Percentiles rank a stretch among this genome's conserved stretches.
Conservation (phyloP, 1,139 yeast genomes). For the Magnusiomyces magnusii region DNA sequence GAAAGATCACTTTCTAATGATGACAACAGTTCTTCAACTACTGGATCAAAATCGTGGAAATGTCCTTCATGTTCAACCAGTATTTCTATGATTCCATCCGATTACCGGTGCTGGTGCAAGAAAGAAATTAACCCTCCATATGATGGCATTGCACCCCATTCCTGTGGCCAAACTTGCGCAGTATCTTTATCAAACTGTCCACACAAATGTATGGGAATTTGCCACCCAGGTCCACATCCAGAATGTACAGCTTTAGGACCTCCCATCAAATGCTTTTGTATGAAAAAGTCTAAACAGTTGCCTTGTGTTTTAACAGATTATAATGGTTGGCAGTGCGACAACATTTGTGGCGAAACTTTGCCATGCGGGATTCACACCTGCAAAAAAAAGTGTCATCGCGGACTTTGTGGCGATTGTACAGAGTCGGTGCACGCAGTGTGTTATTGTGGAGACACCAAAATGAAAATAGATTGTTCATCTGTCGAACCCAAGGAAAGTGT, state of each 20-base stretch:
- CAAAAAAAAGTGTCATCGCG: conserved; percentile 53
- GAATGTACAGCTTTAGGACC: conserved; percentile 76
- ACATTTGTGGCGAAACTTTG: conserved; percentile 47
- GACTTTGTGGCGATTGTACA: conserved; percentile 72
- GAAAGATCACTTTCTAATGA: conserved; percentile 37
- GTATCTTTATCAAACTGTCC: conserved; percentile 47
- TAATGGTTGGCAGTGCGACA: conserved; percentile 63
- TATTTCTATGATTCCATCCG: conserved; percentile 46
- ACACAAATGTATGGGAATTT: conserved; percentile 65
- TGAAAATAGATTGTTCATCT: conserved; percentile 20
- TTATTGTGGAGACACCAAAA: conserved; percentile 59
- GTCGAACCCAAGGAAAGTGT: conserved; percentile 12
- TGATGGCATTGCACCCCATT: conserved; percentile 63
- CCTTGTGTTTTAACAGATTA: conserved; percentile 72
- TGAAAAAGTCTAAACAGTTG: conserved; percentile 54
- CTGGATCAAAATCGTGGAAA: conserved; percentile 51
- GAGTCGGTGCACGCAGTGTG: conserved; percentile 43
- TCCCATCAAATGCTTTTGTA: conserved; percentile 64
- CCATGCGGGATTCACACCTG: conserved; percentile 76
- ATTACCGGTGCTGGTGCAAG: conserved; percentile 89
- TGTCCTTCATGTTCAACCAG: conserved; percentile 78
- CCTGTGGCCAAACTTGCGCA: conserved; percentile 83
- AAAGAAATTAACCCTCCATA: conserved; percentile 58
- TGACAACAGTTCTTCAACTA: conserved; percentile 32
- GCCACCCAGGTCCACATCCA: conserved; percentile 91